Conservation (phyloP, 2,329 filamentous ascomycete genomes). For the Fonsecaea nubica region DNA sequence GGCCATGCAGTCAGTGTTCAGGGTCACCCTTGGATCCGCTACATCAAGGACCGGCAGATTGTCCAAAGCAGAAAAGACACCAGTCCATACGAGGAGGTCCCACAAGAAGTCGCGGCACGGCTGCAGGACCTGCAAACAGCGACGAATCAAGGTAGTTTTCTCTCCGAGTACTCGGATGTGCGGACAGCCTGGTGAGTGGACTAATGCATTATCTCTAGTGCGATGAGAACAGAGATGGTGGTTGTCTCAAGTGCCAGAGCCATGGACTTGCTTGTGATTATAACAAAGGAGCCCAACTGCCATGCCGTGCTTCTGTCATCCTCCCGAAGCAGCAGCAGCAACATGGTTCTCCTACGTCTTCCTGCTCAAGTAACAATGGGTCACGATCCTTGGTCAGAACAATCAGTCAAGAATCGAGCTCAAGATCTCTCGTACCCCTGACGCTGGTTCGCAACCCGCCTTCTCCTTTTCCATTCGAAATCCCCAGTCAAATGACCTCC, state of each 20-base stretch:
- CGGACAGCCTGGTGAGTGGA: background rate
- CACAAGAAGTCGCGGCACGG: slow-evolving; percentile 30
- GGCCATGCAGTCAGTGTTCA: slow-evolving; percentile 26
- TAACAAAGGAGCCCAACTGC: background rate
- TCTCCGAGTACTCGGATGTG: background rate
- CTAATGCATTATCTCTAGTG: slow-evolving; percentile 14
- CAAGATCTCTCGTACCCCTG: slow-evolving; percentile 7
- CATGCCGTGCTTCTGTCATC: background rate
- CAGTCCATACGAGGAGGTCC: slow-evolving; percentile 24
- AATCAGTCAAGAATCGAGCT: background rate
- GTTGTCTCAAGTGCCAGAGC: slow-evolving; percentile 29
- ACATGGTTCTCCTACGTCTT: background rate
- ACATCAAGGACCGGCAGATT: background rate
- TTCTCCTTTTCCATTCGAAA: slow-evolving; percentile 1
- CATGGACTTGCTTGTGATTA: slow-evolving; percentile 33
- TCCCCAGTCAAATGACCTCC: slow-evolving; percentile 24
- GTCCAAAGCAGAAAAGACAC: slow-evolving; percentile 1
- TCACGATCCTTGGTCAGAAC: background rate
- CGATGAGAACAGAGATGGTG: slow-evolving; percentile 28
- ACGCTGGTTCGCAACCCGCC: background rate
- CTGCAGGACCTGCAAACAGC: slow-evolving; percentile 30
- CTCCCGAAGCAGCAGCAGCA: slow-evolving; percentile 7
- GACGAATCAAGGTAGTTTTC: slow-evolving; percentile 28
- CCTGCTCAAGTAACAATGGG: background rate
- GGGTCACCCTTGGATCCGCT: slow-evolving; percentile 7